Conservation (phyloP, 2,329 filamentous ascomycete species). For the Sporothrix globosa region DNA sequence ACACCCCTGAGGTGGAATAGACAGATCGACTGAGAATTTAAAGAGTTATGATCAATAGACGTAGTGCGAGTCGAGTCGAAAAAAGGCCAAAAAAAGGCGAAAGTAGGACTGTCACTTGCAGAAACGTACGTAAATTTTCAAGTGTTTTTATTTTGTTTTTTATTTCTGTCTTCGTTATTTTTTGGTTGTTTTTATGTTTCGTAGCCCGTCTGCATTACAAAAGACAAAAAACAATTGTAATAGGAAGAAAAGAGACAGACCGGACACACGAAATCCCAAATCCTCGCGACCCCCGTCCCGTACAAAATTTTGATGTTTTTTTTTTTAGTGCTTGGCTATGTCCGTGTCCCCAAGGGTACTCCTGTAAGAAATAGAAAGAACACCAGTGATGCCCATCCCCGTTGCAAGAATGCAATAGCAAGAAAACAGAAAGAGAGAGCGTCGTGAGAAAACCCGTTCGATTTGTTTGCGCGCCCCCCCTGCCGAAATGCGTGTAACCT, state of each 20-base stretch:
- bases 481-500: background rate
- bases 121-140: slow-evolving; percentile 10
- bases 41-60: background rate
- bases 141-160: slow-evolving; percentile 30
- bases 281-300: slow-evolving; percentile 25
- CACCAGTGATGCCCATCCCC: slow-evolving; percentile 15
- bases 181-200: slow-evolving; percentile 17
- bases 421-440: background rate
- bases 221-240: slow-evolving; percentile 21
- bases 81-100: background rate
- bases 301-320: slow-evolving; percentile 11
- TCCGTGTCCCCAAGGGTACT: slow-evolving; percentile 16
- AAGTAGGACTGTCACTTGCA: background rate
- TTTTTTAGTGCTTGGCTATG: slow-evolving; percentile 22
- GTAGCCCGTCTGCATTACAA: slow-evolving; percentile 14
- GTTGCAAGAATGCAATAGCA: background rate
- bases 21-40: background rate
- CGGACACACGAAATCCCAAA: slow-evolving; percentile 23
- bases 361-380: slow-evolving; percentile 12
- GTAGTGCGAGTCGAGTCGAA: background rate
- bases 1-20: slow-evolving; percentile 15
- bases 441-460: slow-evolving; percentile 14
- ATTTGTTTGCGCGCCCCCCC: background rate
- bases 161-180: slow-evolving; percentile 27
- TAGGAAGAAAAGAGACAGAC: background rate